Evolutionary conservation across 2,329 filamentous ascomycete genomes (phyloP), one percentile per base, ranked within the genome.

Genomic region (Fusarium abutilonis): DNA sequence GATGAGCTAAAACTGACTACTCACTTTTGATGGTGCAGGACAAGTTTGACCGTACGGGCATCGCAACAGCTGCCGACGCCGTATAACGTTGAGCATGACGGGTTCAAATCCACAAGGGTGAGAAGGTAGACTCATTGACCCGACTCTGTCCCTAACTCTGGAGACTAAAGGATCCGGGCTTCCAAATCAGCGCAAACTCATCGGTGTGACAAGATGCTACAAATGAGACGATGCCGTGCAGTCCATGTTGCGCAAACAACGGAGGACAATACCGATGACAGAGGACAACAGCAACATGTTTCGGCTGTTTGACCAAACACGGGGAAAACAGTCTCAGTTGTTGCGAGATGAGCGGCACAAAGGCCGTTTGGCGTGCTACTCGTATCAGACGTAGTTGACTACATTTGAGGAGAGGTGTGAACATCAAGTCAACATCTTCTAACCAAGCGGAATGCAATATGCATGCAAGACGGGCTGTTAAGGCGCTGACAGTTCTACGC

Each of bases 281-380:
- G 52, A 65, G 53, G 35, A 57, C 60, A 42, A 60, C 40, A 48
- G 62, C 44, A 42, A 46, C 43, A 66, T 57, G 54, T 55, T 53
- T 69, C 67, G 67, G 67, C 59, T 58, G 52, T 63, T 63, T 64
- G 57, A 39, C 67, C 62, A 44, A 49, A 64, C 61, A 51, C 44
- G 65, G 65, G 41, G 41, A 59, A 53, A 56, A 26, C 35, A 50
- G 47, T 52, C 53, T 60, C 47, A 64, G 50, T 28, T 44, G 36
- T 29, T 44, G 49, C 43, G 47, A 44, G 38, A 42, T 64, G 23
- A 40, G 40, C 43, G 23, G 44, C 38, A 51, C 43, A 59, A 42
- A 53, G 28, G 41, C 50, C 41, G 48, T 60, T 43, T 52, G 43
- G 14, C 39, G 45, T 60, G 31, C 28, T 35, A 64, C 59, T 21